Evolutionary conservation across 352 stramenopile genomes (phyloP), one percentile per base, ranked within the genome.

Genomic region (Globisporangium middletonii): DNA sequence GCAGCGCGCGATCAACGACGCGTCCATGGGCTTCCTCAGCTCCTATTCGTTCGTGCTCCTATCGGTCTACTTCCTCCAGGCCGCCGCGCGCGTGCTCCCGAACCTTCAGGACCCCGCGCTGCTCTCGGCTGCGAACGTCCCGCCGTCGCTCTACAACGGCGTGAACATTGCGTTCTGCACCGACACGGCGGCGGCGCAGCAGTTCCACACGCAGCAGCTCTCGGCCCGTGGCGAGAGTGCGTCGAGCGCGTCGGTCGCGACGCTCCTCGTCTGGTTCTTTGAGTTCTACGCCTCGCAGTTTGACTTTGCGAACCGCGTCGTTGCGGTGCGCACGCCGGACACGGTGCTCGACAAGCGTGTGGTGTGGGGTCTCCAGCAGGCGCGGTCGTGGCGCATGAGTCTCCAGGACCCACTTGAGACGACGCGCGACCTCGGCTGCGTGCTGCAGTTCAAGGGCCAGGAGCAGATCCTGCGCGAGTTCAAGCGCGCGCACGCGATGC

Each of bases 41-140:
- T 98, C 91, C 26, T 99, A 99, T 73, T 97, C 95, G 4, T 99
- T 98, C 76, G 92, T 99, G 55, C 62, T 99, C 28, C 86, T 99
- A 62, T 79, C 98, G 13, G 85, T 99, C 35, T 97, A 98, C 73
- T 99, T 98, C 72, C 75, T 99, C 27, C 95, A 98, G 60, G 42
- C 51, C 18, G 57, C 70, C 11, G 72, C 69, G 18, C 84, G 85
- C 0, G 67, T 99, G 19, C 73, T 99, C 5, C 97, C 97, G 1
- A 98, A 98, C 67, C 67, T 99, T 15, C 97, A 99, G 64, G 52
- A 88, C 59, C 79, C 75, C 19, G 43, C 55, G 8, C 59, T 95
- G 63, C 62, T 93, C 11, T 59, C 71, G 8, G 38, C 46, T 8
- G 71, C 75, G 4, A 51, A 73, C 1, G 67, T 88, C 6, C 37